Base-by-base conservation (phyloP, 23 red algal genomes). In the Chondrus crispus region DNA sequence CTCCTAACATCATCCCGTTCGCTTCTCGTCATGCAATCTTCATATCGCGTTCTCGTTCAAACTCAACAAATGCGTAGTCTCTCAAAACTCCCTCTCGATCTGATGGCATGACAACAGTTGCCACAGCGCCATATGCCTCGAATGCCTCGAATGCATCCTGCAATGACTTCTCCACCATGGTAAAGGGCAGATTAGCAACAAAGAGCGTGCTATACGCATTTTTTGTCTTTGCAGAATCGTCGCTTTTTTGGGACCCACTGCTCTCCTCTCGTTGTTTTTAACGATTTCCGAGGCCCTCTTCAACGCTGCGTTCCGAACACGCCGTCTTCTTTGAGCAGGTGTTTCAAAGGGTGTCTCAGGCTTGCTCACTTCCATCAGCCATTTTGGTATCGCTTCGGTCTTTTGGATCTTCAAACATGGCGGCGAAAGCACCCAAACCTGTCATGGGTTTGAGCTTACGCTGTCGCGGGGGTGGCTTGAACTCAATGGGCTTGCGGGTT, bases 41-140 rank as follows among this genome's bases (percentile, higher is more conserved):
- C 16, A 82, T 41, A 74, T 95, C 96, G 43, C 84, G 35, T 85
- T 98, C 92, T 62, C 52, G 60, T 68, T 88, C 80, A 43, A 94
- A 98, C 78, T 98, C 96, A 4, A 98, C 82, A 81, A 98, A 98
- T 16, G 96, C 96, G 74, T 94, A 98, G 29, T 76, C 82, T 19
- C 82, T 62, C 20, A 86, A 86, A 70, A 94, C 64, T 9, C 74
- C 85, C 2, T 70, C 42, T 13, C 38, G 72, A 47, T 87, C 66
- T 44, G 77, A 88, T 28, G 94, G 94, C 51, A 84, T 81, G 7
- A 85, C 41, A 9, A 96, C 87, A 5, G 46, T 41, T 10, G 33
- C 43, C 22, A 96, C 82, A n/a, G 68, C 29, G 18, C 94, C n/a
- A n/a, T n/a, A n/a, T n/a, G n/a, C n/a, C n/a, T n/a, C 94, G 43